Conservation (phyloP, 495 filamentous ascomycete genomes). For the Daldinia caldariorum region DNA sequence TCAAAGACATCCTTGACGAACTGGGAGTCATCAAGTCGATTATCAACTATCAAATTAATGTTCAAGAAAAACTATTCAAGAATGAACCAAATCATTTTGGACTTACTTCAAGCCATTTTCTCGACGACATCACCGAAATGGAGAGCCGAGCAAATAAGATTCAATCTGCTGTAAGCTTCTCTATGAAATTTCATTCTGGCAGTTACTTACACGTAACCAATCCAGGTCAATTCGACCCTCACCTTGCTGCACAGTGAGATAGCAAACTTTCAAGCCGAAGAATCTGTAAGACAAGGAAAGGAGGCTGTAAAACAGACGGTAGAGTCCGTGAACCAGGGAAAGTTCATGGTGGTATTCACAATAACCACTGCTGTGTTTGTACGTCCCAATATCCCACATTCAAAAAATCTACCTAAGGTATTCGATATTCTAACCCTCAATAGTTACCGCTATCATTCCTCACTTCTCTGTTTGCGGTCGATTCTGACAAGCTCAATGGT, state of each 20-base stretch:
- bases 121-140: constrained; percentile 18
- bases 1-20: constrained; percentile 14
- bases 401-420: too few species aligned
- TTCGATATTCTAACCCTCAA: background rate
- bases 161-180: constrained; percentile 13
- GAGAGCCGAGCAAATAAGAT: constrained; percentile 20
- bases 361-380: constrained; percentile 6
- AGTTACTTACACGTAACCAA: background rate
- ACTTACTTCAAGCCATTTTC: constrained; percentile 12
- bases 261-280: constrained; percentile 19
- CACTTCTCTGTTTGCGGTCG: constrained; percentile 23
- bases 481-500: too few species aligned
- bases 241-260: constrained; percentile 24
- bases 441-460: constrained; percentile 24
- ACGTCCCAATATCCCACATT: too few species aligned
- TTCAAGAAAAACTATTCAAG: background rate
- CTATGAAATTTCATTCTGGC: background rate
- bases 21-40: constrained; percentile 1
- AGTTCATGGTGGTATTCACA: constrained; percentile 22
- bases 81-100: background rate
- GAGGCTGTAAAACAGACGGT: too few species aligned
- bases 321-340: constrained; percentile 11
- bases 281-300: constrained; percentile 16
- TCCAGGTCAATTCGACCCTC: constrained; percentile 22
- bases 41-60: constrained; percentile 3